Conservation (phyloP, 164 flowering plant species). For the Vitis cinerea region DNA sequence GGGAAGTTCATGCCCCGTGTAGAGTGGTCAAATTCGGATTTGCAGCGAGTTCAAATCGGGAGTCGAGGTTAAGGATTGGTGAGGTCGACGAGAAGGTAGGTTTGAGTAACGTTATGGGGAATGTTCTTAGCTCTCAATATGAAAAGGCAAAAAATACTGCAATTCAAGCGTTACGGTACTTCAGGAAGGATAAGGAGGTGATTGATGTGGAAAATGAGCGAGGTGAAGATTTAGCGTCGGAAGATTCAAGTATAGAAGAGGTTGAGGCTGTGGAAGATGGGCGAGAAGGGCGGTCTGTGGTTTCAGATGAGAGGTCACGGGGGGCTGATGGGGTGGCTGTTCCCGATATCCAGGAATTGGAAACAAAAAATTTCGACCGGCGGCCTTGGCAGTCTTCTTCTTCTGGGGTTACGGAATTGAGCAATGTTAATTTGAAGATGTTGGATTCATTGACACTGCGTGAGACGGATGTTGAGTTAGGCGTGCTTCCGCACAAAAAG, state of each 20-base stretch:
- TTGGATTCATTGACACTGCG: conserved; percentile 22
- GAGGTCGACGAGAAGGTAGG: conserved; percentile 4
- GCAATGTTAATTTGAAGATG: conserved; percentile 30
- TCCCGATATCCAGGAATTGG: conserved; percentile 16
- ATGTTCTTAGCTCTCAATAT: conserved; percentile 12
- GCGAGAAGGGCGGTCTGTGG: conserved; percentile 22
- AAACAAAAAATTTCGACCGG: conserved; percentile 22
- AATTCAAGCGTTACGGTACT: conserved; percentile 15
- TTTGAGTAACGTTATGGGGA: conserved; percentile 31
- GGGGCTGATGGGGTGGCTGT: conserved; percentile 15
- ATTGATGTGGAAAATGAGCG: conserved; percentile 33
- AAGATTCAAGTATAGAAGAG: conserved; percentile 46
- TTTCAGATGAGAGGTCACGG: conserved; percentile 15
- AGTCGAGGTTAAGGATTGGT: neutral
- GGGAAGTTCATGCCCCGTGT: conserved; percentile 70
- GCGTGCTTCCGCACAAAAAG: conserved; percentile 35
- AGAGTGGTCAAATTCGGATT: conserved; percentile 31
- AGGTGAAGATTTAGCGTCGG: conserved; percentile 17
- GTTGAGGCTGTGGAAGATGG: conserved; percentile 32
- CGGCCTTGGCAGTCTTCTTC: conserved; percentile 26
- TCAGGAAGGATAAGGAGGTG: conserved; percentile 32
- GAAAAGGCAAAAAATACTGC: conserved; percentile 22
- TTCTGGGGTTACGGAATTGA: conserved; percentile 31
- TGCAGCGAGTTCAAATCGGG: conserved; percentile 9
- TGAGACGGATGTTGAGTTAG: conserved; percentile 10